Conservation (phyloP, 2,329 filamentous ascomycete genomes). For the Thielaviopsis ethacetica region DNA sequence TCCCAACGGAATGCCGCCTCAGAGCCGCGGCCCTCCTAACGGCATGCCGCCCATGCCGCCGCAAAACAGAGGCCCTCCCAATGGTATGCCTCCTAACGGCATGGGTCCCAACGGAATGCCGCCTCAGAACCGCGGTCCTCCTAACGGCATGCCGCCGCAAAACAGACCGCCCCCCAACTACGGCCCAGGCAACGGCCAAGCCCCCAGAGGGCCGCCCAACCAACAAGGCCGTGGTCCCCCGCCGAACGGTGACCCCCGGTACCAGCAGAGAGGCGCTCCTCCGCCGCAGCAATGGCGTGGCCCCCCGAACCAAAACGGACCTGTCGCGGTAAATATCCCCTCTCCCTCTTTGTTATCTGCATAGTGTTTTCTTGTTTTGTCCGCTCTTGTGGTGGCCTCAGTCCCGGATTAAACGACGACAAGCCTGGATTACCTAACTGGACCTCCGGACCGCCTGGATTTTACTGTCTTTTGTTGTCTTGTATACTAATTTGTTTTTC, state of each 20-base stretch:
- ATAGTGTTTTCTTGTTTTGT: neutral
- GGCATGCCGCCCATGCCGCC: neutral
- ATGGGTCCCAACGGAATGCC: neutral
- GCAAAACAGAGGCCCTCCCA: conserved; percentile 6
- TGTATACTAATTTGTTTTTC: too few relatives aligned
- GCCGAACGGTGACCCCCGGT: conserved; percentile 3
- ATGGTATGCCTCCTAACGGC: too few relatives aligned
- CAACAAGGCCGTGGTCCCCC: conserved; percentile 3
- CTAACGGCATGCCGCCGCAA: neutral
- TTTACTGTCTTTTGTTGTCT: too few relatives aligned
- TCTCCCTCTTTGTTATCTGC: neutral
- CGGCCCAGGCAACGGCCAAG: conserved; percentile 1
- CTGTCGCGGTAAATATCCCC: conserved; percentile 5
- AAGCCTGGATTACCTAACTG: too few relatives aligned
- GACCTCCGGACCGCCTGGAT: too few relatives aligned
- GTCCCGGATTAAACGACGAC: too few relatives aligned
- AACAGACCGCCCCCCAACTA: conserved; percentile 4
- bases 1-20: too few relatives aligned
- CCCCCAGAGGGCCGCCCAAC: conserved; percentile 1
- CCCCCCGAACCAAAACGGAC: conserved; percentile 2
- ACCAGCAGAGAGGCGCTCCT: conserved; percentile 1
- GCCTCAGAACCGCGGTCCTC: neutral
- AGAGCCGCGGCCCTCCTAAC: neutral
- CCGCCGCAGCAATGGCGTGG: conserved; percentile 10
- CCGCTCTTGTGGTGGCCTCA: neutral